Base-by-base conservation (phyloP, 306 rosid species). In the Prunus campanulata region DNA sequence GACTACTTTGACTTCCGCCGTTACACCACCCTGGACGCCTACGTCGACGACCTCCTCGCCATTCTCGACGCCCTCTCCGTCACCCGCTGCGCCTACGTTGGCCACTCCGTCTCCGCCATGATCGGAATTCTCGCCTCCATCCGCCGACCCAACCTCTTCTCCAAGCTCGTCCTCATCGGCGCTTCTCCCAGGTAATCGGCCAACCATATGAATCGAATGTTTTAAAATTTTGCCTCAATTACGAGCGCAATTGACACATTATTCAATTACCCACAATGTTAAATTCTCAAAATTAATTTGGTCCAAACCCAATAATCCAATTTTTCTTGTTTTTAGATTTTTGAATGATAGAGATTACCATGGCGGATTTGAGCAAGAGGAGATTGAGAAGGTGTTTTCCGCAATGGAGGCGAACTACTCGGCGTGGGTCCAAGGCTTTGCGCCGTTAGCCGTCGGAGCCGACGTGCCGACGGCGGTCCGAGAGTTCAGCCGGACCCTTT, bases 81-180 rank as follows among this genome's bases (percentile, higher is more conserved):
- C 71, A 71, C 85, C 15, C 88, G 83, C 68, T 95, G 99, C 66
- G 89, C 90, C 63, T 92, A 78, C 73, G 99, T 92, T 14, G 99
- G 99, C 50, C 99, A 95, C 89, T 95, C 99, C 16, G 88, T 95
- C 85, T 95, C 99, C 84, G 97, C 96, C 78, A 95, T 92, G 97
- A 91, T 88, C 81, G 99, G 97, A 14, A 92, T 92, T 81, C 79
- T 92, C 16, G 97, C 99, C 51, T 68, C 99, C 68, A 95, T 95
- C 68, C 92, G 91, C 77, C 91, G 96, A 54, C 97, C 99, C 3
- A 85, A 89, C 0, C 97, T 92, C 74, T 95, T 95, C 87, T 52
- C 92, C 68, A 95, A 92, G 80, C 99, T 95, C 84, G 59, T 95
- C 83, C 91, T 95, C 77, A 75, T 95, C 86, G 96, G 97, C 60